Evolutionary conservation across 2,329 filamentous ascomycete genomes (phyloP).

Genomic region (Cercospora beticola): DNA sequence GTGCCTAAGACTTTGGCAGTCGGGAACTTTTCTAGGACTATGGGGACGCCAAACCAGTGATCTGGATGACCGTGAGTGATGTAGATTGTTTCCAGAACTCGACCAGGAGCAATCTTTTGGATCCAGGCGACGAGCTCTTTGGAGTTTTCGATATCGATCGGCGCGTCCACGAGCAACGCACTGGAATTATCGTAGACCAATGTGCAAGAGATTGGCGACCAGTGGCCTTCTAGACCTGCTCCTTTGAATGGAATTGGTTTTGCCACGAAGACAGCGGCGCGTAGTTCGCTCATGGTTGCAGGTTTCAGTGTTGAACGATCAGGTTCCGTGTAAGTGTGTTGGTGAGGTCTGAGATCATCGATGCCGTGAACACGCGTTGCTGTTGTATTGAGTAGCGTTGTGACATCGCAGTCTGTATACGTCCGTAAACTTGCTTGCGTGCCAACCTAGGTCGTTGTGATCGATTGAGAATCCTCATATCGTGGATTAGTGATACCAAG

Average conservation of each 20-base stretch:
- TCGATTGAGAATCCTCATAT: background rate
- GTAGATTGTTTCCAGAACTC: slow-evolving; percentile 7
- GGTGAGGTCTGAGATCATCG: background rate
- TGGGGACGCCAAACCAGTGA: slow-evolving; percentile 13
- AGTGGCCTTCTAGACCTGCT: slow-evolving; percentile 4
- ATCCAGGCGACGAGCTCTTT: slow-evolving; percentile 12
- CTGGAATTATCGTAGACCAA: slow-evolving; percentile 9
- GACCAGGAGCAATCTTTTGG: background rate
- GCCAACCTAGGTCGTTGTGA: background rate
- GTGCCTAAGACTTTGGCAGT: slow-evolving; percentile 7
- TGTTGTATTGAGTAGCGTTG: background rate
- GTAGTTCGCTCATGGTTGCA: background rate
- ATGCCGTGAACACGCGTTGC: background rate
- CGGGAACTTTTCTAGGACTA: slow-evolving; percentile 10
- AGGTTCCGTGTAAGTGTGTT: background rate
- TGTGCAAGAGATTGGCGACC: slow-evolving; percentile 14
- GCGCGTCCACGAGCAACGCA: slow-evolving; percentile 14
- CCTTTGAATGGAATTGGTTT: slow-evolving; percentile 10
- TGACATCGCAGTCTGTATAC: background rate
- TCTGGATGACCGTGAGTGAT: slow-evolving; percentile 20
- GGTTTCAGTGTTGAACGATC: background rate
- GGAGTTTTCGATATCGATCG: slow-evolving; percentile 8
- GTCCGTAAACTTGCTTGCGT: background rate
- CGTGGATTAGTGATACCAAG: background rate
- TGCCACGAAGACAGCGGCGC: slow-evolving; percentile 13